These are phyloP conservation scores for Phialocephala sp. DNA, from an alignment of 2,329 filamentous ascomycete genomes.

Conservation along the genomic window DNA sequence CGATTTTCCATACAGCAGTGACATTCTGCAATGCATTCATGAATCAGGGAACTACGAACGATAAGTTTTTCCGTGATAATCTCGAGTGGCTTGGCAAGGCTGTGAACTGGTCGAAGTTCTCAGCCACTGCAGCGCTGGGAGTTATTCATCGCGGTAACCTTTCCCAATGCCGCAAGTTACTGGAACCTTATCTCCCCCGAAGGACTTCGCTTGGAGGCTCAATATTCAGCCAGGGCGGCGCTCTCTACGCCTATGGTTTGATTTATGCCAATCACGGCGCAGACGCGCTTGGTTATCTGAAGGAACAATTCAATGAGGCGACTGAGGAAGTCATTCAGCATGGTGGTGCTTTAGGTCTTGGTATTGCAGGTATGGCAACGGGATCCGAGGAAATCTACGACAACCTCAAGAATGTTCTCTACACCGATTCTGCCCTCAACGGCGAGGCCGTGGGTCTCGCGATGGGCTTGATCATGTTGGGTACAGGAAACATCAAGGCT, in stretches of 20 bases:
- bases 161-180: conserved; percentile 87
- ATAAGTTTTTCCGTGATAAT: conserved; percentile 98
- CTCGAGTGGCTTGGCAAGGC: conserved; percentile 98
- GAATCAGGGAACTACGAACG: conserved; percentile 97
- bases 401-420: conserved; percentile 85
- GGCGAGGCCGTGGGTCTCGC: conserved; percentile 94
- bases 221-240: conserved; percentile 94
- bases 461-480: conserved; percentile 98
- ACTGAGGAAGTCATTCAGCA: conserved; percentile 96
- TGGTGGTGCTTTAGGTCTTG: conserved; percentile 90
- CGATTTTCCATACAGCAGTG: conserved; percentile 96
- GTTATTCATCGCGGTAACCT: conserved; percentile 97
- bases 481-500: conserved; percentile 93
- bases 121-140: conserved; percentile 91
- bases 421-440: conserved; percentile 93
- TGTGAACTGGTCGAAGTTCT: conserved; percentile 99
- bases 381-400: conserved; percentile 91
- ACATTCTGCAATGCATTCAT: conserved; percentile 99
- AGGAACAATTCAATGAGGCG: conserved; percentile 74
- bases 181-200: conserved; percentile 92
- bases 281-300: conserved; percentile 82
- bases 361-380: conserved; percentile 97
- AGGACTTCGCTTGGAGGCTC: conserved; percentile 79
- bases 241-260: conserved; percentile 90
- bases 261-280: conserved; percentile 98